Base-by-base conservation (phyloP, 805 yeast species). In the Starmerella floricola region DNA sequence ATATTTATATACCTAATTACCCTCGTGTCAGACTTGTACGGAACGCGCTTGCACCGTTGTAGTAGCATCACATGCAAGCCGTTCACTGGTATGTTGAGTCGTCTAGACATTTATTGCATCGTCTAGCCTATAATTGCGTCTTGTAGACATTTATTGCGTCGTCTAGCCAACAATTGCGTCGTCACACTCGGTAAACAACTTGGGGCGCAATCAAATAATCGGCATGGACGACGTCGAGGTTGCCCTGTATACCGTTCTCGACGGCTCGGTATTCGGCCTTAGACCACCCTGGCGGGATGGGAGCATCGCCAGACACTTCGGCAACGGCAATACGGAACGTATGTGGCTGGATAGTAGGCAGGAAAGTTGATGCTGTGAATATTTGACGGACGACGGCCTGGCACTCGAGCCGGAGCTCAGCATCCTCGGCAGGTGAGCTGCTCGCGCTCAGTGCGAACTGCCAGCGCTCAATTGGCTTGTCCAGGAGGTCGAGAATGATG, bases 271-370 rank as follows among this genome's bases (percentile, higher is more conserved):
- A 67, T 53, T 23, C 26, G 6, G 18, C 15, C 10, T 19, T 8
- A 6, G n/a, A 5, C 36, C 36, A 33, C 6, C 34, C 13, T 5
- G 6, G 13, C 18, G 34, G 34, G 20, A 15, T 31, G 4, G 6
- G 13, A 8, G 6, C 19, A 31, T 17, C 4, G 10, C 26, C 26
- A 23, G 26, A 6, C 26, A 8, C 10, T 4, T 95, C 81, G 55
- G 79, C 80, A 0, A 86, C 95, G 40, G 85, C 63, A 1, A 87
- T 88, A 54, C 81, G 85, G 60, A 87, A 85, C 0, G 95, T 82
- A 55, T 79, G 75, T 11, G 68, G 67, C 12, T 73, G 74, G 23
- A 87, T 62, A 19, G 79, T 70, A 0, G 97, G 97, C 31, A 87
- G 66, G 56, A 86, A 85, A 0, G 95, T 75, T 2, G 82, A 83